Evolutionary conservation across 345 rosid species (phyloP), one percentile per base, ranked within the genome.

Genomic region (Salix dunnii): DNA sequence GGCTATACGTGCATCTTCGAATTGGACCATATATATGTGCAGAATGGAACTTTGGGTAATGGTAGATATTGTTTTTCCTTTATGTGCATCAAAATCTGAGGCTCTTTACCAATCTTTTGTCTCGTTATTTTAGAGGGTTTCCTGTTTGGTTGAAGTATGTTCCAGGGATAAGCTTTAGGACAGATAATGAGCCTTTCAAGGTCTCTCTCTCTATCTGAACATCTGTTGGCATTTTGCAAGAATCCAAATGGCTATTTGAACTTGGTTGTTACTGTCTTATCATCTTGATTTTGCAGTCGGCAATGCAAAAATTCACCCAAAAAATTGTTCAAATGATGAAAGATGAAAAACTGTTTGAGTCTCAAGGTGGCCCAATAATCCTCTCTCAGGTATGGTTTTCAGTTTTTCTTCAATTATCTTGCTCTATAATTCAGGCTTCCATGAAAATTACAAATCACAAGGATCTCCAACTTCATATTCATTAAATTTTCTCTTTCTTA

Each of bases 331-430:
- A 81, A 21, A 76, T 83, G 83, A 81, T 81, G 88, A 85, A 74
- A 79, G 68, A 71, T 48, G 86, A 83, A 49, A 63, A 76, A n/a
- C 51, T 85, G 76, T 85, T 78, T 27, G 75, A 83, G 67, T 81
- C 86, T 69, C 86, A 83, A 64, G 88, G 86, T 42, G 88, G 88
- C 35, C 88, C 88, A n/a, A 85, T 85, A 67, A 85, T 85, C 60
- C 82, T 85, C 69, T 81, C 88, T 53, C 88, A 85, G 86, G 88
- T 81, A 58, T 30, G 65, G 17, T n/a, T 10, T 18, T 42, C 21
- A 28, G n/a, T 53, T 23, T 6, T 40, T 20, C 36, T 23, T 33
- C 60, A 17, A 17, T 63, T 27, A n/a, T 42, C 17, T 73, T 67
- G 70, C 30, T 36, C 9, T 36, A 9, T 20, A 46, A 46, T 14